phyloP scores from a whole-genome alignment of 2,329 filamentous ascomycete genomes.

The Metarhizium rileyi region DNA sequence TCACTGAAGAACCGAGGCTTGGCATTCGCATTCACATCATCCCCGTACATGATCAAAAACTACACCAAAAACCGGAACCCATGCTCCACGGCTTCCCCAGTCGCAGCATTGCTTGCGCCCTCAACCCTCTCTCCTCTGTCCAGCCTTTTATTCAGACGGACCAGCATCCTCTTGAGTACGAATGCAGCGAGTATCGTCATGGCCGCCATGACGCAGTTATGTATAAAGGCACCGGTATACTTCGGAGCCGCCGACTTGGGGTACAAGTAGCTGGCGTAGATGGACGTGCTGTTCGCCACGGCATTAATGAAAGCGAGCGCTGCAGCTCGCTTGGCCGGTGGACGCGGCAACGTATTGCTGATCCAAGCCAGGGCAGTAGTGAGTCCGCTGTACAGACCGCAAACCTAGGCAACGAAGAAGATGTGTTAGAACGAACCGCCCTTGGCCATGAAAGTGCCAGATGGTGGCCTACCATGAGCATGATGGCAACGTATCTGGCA shows the following conservation, averaged over 20 bases:
- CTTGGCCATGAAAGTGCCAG: background rate
- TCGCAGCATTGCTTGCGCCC: slow-evolving; percentile 43
- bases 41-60: background rate
- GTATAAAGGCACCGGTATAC: slow-evolving; percentile 51
- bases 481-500: slow-evolving; percentile 60
- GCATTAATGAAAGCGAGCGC: slow-evolving; percentile 70
- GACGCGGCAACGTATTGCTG: slow-evolving; percentile 62
- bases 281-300: slow-evolving; percentile 42
- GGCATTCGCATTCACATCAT: no score
- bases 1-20: no score
- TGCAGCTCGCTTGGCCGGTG: slow-evolving; percentile 60
- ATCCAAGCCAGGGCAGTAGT: slow-evolving; percentile 67
- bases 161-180: slow-evolving; percentile 52
- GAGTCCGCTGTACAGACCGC: slow-evolving; percentile 55
- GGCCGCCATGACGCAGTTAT: slow-evolving; percentile 56
- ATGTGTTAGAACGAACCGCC: background rate
- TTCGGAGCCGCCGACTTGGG: slow-evolving; percentile 34
- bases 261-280: slow-evolving; percentile 64
- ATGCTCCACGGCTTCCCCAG: slow-evolving; percentile 44
- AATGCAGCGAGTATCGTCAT: slow-evolving; percentile 56
- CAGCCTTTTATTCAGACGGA: slow-evolving; percentile 58
- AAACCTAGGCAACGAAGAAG: slow-evolving; percentile 27
- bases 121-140: slow-evolving; percentile 50
- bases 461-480: slow-evolving; percentile 47
- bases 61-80: slow-evolving; percentile 59